Percentiles rank a stretch among this genome's conserved stretches.
Evolutionary conservation across 2,329 filamentous ascomycete species (phyloP).

Genomic region (Helotiales sp.): DNA sequence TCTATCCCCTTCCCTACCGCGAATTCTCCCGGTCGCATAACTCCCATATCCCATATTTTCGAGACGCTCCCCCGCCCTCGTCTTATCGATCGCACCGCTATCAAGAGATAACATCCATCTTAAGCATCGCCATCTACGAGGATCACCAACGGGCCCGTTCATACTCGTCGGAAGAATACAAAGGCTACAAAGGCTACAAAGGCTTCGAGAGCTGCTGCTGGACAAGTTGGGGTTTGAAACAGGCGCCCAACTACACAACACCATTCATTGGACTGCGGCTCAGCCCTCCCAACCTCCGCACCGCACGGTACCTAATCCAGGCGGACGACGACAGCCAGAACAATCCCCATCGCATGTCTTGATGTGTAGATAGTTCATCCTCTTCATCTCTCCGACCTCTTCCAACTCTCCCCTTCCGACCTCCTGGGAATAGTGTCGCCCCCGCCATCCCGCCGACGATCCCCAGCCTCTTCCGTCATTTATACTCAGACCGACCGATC

Average conservation of each 20-base stretch:
- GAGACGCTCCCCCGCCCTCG: conserved; percentile 28
- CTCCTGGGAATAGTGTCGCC: conserved; percentile 24
- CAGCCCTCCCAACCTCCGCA: conserved; percentile 16
- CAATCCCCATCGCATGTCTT: neutral
- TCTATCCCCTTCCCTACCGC: conserved; percentile 8
- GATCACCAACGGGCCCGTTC: conserved; percentile 7
- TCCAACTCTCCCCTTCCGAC: conserved; percentile 21
- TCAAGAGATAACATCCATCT: conserved; percentile 20
- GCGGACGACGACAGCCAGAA: conserved; percentile 16
- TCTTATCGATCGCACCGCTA: conserved; percentile 34
- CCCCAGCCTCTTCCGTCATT: conserved; percentile 37
- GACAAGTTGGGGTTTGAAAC: conserved; percentile 25
- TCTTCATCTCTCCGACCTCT: conserved; percentile 32
- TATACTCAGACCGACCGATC: conserved; percentile 21
- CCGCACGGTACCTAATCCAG: conserved; percentile 28
- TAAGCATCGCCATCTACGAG: conserved; percentile 8
- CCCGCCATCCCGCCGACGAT: conserved; percentile 24
- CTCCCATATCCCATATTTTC: conserved; percentile 4
- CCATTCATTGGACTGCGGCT: conserved; percentile 27
- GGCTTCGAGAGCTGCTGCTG: conserved; percentile 24
- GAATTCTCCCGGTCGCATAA: conserved; percentile 36
- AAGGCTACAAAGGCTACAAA: conserved; percentile 4
- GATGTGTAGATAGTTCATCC: conserved; percentile 11
- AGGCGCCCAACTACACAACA: conserved; percentile 13
- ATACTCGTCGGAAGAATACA: neutral